These are phyloP conservation scores for Medicago truncatula DNA, from an alignment of 306 rosid genomes.

Conservation along the genomic window DNA sequence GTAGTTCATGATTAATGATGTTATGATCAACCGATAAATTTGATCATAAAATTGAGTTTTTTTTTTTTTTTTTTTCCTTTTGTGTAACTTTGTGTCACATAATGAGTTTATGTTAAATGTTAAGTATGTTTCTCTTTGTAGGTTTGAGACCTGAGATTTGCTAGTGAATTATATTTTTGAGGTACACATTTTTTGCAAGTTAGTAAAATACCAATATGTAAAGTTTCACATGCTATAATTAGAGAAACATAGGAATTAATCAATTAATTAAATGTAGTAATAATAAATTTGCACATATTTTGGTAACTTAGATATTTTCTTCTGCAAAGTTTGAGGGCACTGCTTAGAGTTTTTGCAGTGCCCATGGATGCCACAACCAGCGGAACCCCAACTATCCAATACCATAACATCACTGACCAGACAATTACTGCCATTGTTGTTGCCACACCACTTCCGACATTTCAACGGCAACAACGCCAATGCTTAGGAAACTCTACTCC, in stretches of 20 bases:
- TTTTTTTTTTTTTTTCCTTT: background rate
- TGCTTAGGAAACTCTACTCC: constrained; percentile 85
- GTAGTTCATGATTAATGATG: constrained; percentile 25
- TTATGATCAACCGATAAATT: constrained; percentile 41
- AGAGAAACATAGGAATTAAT: constrained; percentile 43
- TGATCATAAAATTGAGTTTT: constrained; percentile 35
- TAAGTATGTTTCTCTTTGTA: constrained; percentile 74
- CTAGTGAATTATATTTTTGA: constrained; percentile 57
- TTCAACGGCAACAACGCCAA: constrained; percentile 80
- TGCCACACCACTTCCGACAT: constrained; percentile 62
- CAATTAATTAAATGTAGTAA: constrained; percentile 47
- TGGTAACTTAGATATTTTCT: constrained; percentile 60
- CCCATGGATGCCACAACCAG: constrained; percentile 98
- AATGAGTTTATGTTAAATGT: constrained; percentile 61
- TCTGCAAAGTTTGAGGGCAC: constrained; percentile 80
- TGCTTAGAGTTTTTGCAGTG: constrained; percentile 76
- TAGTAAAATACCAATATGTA: constrained; percentile 6
- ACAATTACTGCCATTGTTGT: constrained; percentile 73
- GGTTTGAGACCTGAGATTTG: constrained; percentile 91
- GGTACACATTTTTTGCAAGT: constrained; percentile 45
- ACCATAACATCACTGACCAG: constrained; percentile 87
- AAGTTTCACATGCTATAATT: constrained; percentile 46
- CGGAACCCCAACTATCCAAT: constrained; percentile 84
- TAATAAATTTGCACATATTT: constrained; percentile 62
- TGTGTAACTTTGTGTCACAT: constrained; percentile 49